Evolutionary conservation across 495 filamentous ascomycete species (phyloP), one percentile per base, ranked within the genome.

Genomic region (Hyaloscypha hepaticicola): DNA sequence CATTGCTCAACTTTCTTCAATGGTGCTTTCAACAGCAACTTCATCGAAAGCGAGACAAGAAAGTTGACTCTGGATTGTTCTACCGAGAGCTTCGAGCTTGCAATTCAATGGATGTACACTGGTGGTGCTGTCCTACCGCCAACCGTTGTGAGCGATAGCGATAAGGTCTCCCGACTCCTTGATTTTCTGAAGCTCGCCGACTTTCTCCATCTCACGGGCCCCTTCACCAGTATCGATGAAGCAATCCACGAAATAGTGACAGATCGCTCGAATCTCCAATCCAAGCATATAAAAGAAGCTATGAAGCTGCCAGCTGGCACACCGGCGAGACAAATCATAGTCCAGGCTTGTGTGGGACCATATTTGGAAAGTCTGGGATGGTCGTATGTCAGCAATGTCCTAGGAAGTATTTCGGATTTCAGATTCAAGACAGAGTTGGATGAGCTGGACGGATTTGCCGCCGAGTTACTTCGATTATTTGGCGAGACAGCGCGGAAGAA

Each of bases 1-100:
- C 28, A 61, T 58, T 25, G 55, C 38, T 66, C 64, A 7, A 12
- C 25, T 22, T 66, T 34, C 28, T 66, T 66, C 51, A 22, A 66
- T 4, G 12, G 7, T 5, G 51, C 58, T 21, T 66, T 66, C 26
- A 58, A 57, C 50, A 25, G 52, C 19, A 4, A 31, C 8, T 66
- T 58, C 38, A 38, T n/a, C 26, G 63, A 65, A 14, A 27, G 24
- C 28, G 21, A 22, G 19, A 27, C 50, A 25, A 56, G 55, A 22
- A 24, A 22, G 12, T 12, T 53, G 22, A 41, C n/a, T 11, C 41
- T 55, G 2, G 22, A 49, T 19, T 38, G 12, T 14, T 9, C 11
- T 2, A 11, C 21, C 1, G 19, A n/a, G 6, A 55, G 3, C 26
- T 56, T 56, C 51, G 29, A 63, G 21, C 8, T 56, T 28, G 48